Evolutionary conservation across 2,329 filamentous ascomycete species (phyloP).

Genomic region (Sporothrix pallida): DNA sequence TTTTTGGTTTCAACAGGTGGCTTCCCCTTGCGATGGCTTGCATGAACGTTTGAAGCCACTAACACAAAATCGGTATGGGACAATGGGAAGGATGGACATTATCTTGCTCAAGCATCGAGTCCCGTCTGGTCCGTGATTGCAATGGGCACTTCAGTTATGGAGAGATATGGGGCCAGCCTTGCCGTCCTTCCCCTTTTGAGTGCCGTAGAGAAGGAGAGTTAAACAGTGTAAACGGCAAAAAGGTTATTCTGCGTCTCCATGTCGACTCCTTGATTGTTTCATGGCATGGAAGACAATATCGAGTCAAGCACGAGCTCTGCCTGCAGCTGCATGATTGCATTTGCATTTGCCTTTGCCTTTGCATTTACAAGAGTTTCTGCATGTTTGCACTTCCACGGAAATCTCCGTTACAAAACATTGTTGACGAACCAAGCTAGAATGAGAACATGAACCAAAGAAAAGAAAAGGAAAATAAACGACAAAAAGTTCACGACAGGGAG

Average conservation of each 20-base stretch:
- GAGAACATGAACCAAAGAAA: background rate
- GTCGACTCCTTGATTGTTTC: background rate
- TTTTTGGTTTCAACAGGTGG: too few relatives aligned
- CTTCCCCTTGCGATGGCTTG: slow-evolving; percentile 5
- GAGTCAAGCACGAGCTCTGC: too few relatives aligned
- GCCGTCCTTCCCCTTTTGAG: background rate
- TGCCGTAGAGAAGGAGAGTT: too few relatives aligned
- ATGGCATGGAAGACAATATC: background rate
- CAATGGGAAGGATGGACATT: background rate
- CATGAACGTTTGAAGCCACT: background rate
- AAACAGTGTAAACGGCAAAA: background rate
- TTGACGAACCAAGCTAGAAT: background rate
- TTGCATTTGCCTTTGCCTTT: too few relatives aligned
- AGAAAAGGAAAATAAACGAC: too few relatives aligned
- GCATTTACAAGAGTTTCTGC: background rate
- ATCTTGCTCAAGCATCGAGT: background rate
- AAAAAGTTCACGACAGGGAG: background rate
- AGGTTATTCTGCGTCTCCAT: background rate
- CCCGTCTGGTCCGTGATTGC: background rate
- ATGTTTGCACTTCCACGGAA: slow-evolving; percentile 6
- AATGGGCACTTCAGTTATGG: background rate
- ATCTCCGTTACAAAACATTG: background rate
- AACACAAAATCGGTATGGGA: background rate
- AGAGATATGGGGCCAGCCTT: background rate
- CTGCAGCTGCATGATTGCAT: too few relatives aligned